These are phyloP conservation scores for Rhodotorula sp. DNA, from an alignment of 1,284 basidiomycete species.

Conservation along the genomic window DNA sequence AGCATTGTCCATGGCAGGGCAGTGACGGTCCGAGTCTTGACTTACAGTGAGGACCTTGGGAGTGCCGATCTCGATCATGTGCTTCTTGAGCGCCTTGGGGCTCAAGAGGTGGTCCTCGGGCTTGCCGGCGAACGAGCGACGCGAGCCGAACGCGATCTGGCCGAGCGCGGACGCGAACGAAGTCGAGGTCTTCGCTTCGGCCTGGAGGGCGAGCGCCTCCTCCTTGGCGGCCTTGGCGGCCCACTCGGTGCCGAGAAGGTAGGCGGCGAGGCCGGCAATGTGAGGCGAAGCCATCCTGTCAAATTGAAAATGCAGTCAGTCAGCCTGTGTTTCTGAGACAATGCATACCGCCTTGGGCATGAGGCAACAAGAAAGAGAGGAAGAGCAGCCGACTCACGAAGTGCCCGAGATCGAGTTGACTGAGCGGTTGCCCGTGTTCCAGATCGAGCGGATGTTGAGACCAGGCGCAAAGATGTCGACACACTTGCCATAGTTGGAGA, in stretches of 20 bases:
- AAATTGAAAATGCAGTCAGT: conserved; percentile 50
- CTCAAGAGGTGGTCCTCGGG: conserved; percentile 53
- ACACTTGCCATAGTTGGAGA: conserved; percentile 57
- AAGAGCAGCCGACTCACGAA: conserved; percentile 46
- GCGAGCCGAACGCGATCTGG: conserved; percentile 47
- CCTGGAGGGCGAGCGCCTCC: conserved; percentile 22
- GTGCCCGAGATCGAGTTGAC: conserved; percentile 66
- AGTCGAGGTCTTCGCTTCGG: background rate
- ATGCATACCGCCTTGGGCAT: too few species aligned
- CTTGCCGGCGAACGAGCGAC: conserved; percentile 15
- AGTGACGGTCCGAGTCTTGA: background rate
- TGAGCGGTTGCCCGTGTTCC: conserved; percentile 60
- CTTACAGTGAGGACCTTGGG: conserved; percentile 54
- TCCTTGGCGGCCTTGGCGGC: conserved; percentile 17
- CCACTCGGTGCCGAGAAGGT: conserved; percentile 64
- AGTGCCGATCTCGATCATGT: conserved; percentile 64
- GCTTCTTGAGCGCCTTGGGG: conserved; percentile 71
- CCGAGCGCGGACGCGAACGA: conserved; percentile 50
- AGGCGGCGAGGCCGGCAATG: conserved; percentile 71
- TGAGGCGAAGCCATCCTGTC: conserved; percentile 62
- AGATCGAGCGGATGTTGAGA: conserved; percentile 63
- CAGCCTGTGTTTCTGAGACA: too few species aligned
- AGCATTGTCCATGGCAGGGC: background rate
- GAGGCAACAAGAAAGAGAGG: too few species aligned
- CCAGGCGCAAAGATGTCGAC: conserved; percentile 78